Evolutionary conservation across 1,284 basidiomycete species (phyloP).

Genomic region (Hemileia vastatrix): DNA sequence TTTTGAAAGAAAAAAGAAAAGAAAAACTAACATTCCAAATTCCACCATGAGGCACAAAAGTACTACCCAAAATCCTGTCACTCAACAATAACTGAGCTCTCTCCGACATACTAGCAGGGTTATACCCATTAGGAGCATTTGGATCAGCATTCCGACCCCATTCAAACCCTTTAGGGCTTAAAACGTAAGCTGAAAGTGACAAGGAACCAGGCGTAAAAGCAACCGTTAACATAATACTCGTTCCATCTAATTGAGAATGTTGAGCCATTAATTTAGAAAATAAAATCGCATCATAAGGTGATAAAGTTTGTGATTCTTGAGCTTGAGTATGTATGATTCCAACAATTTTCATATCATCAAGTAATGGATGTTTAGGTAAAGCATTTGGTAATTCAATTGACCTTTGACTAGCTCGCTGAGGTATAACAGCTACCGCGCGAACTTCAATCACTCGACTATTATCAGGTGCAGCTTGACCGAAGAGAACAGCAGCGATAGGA

Average conservation of each 20-base stretch:
- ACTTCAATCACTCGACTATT: slow-evolving; percentile 99
- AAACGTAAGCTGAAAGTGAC: slow-evolving; percentile 80
- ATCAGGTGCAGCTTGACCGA: slow-evolving; percentile 83
- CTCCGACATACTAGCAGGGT: slow-evolving; percentile 86
- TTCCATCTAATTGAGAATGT: slow-evolving; percentile 87
- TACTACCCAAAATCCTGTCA: slow-evolving; percentile 53
- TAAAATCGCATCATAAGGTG: slow-evolving; percentile 85
- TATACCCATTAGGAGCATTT: slow-evolving; percentile 58
- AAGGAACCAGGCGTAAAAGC: slow-evolving; percentile 98
- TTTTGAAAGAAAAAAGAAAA: no score
- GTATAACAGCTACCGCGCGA: slow-evolving; percentile 90
- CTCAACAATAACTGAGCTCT: slow-evolving; percentile 88
- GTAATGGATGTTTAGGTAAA: slow-evolving; percentile 46
- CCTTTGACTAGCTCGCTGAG: slow-evolving; percentile 82
- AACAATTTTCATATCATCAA: slow-evolving; percentile 47
- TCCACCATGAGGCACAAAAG: slow-evolving; percentile 33
- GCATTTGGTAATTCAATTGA: slow-evolving; percentile 74
- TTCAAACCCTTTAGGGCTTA: slow-evolving; percentile 80
- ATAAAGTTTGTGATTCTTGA: slow-evolving; percentile 51
- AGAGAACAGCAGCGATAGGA: slow-evolving; percentile 88
- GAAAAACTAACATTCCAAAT: slow-evolving; percentile 50
- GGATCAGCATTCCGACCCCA: slow-evolving; percentile 73
- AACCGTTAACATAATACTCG: slow-evolving; percentile 82
- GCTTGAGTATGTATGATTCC: slow-evolving; percentile 47
- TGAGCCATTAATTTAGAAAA: slow-evolving; percentile 95